Percentiles rank a stretch among this genome's conserved stretches.
phyloP scores from a whole-genome alignment of 768 basidiomycete genomes.

The Boletales sp. region DNA sequence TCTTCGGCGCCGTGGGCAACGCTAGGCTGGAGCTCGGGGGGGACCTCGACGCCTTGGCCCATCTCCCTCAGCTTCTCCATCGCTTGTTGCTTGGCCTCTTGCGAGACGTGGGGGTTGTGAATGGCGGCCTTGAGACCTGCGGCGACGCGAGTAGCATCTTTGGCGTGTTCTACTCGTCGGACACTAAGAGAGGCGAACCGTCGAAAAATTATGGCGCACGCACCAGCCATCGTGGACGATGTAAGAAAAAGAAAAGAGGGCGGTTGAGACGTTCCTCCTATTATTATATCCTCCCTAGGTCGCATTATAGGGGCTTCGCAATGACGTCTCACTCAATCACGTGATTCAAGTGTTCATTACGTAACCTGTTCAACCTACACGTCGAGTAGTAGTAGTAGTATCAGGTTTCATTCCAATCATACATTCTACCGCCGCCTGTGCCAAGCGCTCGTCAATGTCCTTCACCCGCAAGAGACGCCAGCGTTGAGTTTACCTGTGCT shows the following conservation, averaged over 20 bases:
- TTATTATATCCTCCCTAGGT: neutral
- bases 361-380: slow-evolving; percentile 13
- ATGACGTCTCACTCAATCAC: slow-evolving; percentile 18
- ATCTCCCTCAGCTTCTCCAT: slow-evolving; percentile 41
- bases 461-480: neutral
- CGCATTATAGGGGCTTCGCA: slow-evolving; percentile 10
- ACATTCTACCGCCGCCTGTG: slow-evolving; percentile 51
- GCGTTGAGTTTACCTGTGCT: slow-evolving; percentile 47
- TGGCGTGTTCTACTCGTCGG: slow-evolving; percentile 24
- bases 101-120: slow-evolving; percentile 54
- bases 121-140: slow-evolving; percentile 59
- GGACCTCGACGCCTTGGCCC: slow-evolving; percentile 19
- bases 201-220: neutral
- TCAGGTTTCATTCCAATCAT: slow-evolving; percentile 46
- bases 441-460: slow-evolving; percentile 1
- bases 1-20: neutral
- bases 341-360: slow-evolving; percentile 8
- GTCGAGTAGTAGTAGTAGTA: too few species aligned
- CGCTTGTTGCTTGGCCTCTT: slow-evolving; percentile 51
- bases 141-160: slow-evolving; percentile 46
- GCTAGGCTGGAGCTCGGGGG: neutral
- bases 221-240: slow-evolving; percentile 11
- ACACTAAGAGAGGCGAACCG: too few species aligned
- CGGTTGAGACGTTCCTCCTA: neutral
- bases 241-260: neutral